phyloP scores from a whole-genome alignment of 371 early-diverging fungal species.

The Syncephalastrum racemosum region DNA sequence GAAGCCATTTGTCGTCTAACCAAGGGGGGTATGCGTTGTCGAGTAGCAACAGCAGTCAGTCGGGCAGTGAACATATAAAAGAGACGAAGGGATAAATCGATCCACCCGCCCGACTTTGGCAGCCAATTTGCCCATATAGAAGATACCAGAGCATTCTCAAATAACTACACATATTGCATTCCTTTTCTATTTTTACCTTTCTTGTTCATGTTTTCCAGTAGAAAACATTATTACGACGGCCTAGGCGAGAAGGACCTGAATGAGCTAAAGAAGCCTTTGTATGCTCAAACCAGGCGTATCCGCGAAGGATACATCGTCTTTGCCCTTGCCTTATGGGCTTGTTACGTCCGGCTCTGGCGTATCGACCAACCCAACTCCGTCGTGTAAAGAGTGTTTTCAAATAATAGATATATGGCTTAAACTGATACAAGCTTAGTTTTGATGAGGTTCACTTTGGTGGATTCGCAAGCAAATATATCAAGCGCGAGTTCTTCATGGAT shows the following conservation, averaged over 20 bases:
- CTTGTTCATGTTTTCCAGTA: no score
- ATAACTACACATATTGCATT: neutral
- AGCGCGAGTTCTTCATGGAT: slow-evolving; percentile 42
- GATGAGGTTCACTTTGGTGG: slow-evolving; percentile 89
- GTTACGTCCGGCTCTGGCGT: slow-evolving; percentile 16
- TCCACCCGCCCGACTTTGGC: neutral
- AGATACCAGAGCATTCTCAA: neutral
- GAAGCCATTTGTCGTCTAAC: no score
- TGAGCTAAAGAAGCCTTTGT: slow-evolving; percentile 6
- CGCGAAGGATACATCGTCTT: no score
- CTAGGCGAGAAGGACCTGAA: neutral
- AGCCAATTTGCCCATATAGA: slow-evolving; percentile 1
- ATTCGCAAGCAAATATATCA: no score
- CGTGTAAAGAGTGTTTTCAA: slow-evolving; percentile 10
- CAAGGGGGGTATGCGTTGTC: no score
- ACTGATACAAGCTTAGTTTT: slow-evolving; percentile 35
- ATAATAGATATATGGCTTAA: neutral
- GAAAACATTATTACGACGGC: no score
- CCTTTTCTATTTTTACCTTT: no score
- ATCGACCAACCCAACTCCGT: slow-evolving; percentile 18
- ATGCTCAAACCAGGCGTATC: neutral
- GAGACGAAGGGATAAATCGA: neutral
- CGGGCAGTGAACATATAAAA: slow-evolving; percentile 2
- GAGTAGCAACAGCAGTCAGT: slow-evolving; percentile 5
- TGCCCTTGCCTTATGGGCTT: slow-evolving; percentile 10